These are phyloP conservation scores for Zasmidium angulare DNA, from an alignment of 2,329 filamentous ascomycete genomes.

Conservation along the genomic window DNA sequence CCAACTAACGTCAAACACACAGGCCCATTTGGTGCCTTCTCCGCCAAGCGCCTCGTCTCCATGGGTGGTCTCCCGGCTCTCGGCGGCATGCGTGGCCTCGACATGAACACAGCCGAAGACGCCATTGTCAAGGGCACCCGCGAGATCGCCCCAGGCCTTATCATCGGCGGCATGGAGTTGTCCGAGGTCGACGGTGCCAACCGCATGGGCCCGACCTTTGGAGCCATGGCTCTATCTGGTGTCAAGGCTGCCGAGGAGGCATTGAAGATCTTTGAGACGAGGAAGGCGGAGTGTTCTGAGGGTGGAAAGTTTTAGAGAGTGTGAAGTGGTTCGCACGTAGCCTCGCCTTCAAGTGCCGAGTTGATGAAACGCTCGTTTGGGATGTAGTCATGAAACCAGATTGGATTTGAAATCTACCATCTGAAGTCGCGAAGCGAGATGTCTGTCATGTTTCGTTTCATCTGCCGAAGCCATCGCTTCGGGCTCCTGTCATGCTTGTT, in stretches of 20 bases:
- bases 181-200: constrained; percentile 75
- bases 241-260: constrained; percentile 91
- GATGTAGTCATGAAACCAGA: constrained; percentile 1
- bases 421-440: too few relatives aligned
- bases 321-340: too few relatives aligned
- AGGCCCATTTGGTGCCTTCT: constrained; percentile 82
- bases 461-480: too few relatives aligned
- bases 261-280: constrained; percentile 71
- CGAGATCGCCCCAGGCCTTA: constrained; percentile 82
- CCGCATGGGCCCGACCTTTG: constrained; percentile 84
- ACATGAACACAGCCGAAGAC: constrained; percentile 90
- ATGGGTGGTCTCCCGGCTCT: constrained; percentile 83
- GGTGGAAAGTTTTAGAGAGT: constrained; percentile 4
- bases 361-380: constrained; percentile 1
- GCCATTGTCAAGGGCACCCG: constrained; percentile 90
- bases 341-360: neutral
- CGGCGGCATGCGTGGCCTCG: constrained; percentile 87
- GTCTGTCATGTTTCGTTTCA: too few relatives aligned
- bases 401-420: neutral
- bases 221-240: constrained; percentile 82
- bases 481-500: too few relatives aligned
- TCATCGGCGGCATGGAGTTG: constrained; percentile 92
- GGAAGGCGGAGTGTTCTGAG: constrained; percentile 73
- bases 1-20: constrained; percentile 4
- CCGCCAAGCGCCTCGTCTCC: constrained; percentile 83